A percentile compares a stretch with the other conserved stretches of the same genome.
Conservation (phyloP, 163 green algal genomes). For the Chloromonas sp. region DNA sequence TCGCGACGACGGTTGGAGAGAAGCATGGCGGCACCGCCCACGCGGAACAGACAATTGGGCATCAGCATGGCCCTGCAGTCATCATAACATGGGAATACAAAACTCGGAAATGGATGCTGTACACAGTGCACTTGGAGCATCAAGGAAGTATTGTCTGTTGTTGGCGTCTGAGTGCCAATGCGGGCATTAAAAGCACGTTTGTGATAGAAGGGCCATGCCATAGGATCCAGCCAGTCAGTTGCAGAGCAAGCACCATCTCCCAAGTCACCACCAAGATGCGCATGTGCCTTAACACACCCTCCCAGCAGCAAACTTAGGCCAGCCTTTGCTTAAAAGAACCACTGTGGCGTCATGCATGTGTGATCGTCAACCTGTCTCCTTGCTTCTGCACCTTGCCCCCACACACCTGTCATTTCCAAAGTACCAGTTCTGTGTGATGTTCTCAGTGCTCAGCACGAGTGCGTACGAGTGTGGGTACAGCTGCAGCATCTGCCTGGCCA, state of each 20-base stretch:
- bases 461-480: slow-evolving; percentile 70
- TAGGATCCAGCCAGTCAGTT: too few relatives aligned
- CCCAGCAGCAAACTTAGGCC: too few relatives aligned
- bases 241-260: too few relatives aligned
- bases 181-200: too few relatives aligned
- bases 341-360: too few relatives aligned
- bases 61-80: slow-evolving; percentile 66
- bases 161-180: too few relatives aligned
- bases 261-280: too few relatives aligned
- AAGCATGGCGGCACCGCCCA: slow-evolving; percentile 85
- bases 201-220: too few relatives aligned
- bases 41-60: slow-evolving; percentile 93
- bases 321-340: too few relatives aligned
- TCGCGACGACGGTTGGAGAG: slow-evolving; percentile 76
- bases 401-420: slow-evolving; percentile 62
- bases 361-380: too few relatives aligned
- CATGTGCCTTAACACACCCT: too few relatives aligned
- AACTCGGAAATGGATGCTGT: not conserved
- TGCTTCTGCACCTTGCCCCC: not conserved
- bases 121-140: not conserved
- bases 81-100: not conserved
- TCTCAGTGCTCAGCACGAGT: slow-evolving; percentile 91
- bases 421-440: slow-evolving; percentile 83
- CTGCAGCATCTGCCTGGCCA: slow-evolving; percentile 76
- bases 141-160: too few relatives aligned